Conservation (phyloP, 257 asterid genomes). For the Verbena officinalis region DNA sequence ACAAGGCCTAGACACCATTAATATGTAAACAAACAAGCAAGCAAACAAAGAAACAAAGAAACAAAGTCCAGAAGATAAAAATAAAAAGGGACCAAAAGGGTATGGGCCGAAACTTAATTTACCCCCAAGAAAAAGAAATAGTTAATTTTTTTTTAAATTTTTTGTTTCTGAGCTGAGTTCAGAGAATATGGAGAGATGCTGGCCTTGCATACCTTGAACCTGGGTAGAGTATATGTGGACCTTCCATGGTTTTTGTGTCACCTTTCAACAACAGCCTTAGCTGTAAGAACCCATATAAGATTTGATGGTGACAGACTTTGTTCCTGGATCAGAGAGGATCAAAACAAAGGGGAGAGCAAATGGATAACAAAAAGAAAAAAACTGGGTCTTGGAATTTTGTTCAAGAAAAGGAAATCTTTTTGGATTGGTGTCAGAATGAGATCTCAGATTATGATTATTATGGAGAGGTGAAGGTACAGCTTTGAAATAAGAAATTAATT, state of each 20-base stretch:
- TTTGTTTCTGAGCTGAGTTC: slow-evolving; percentile 40
- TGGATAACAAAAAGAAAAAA: slow-evolving; percentile 61
- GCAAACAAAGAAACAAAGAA: slow-evolving; percentile 28
- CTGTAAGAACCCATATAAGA: slow-evolving; percentile 81
- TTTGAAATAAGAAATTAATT: background rate
- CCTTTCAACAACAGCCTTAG: slow-evolving; percentile 73
- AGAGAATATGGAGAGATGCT: slow-evolving; percentile 67
- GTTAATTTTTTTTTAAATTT: slow-evolving; percentile 8
- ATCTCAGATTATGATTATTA: slow-evolving; percentile 62
- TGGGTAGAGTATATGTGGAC: slow-evolving; percentile 72
- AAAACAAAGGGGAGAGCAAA: slow-evolving; percentile 36
- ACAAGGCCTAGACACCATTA: slow-evolving; percentile 80
- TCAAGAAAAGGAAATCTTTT: slow-evolving; percentile 34
- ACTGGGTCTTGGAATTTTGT: slow-evolving; percentile 43
- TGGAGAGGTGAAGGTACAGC: slow-evolving; percentile 27
- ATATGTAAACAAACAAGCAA: slow-evolving; percentile 33
- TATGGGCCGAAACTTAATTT: slow-evolving; percentile 59
- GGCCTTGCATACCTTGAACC: slow-evolving; percentile 83
- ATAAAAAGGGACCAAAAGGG: slow-evolving; percentile 53
- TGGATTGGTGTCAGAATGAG: slow-evolving; percentile 76
- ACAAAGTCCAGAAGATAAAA: slow-evolving; percentile 27
- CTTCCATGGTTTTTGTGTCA: slow-evolving; percentile 68
- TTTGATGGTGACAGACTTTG: slow-evolving; percentile 92
- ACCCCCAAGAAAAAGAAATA: slow-evolving; percentile 54
- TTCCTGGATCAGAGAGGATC: slow-evolving; percentile 71